Percentiles rank a stretch among this genome's conserved stretches.
Evolutionary conservation across 495 filamentous ascomycete species (phyloP).

Genomic region (Aspergillus saccharolyticus): DNA sequence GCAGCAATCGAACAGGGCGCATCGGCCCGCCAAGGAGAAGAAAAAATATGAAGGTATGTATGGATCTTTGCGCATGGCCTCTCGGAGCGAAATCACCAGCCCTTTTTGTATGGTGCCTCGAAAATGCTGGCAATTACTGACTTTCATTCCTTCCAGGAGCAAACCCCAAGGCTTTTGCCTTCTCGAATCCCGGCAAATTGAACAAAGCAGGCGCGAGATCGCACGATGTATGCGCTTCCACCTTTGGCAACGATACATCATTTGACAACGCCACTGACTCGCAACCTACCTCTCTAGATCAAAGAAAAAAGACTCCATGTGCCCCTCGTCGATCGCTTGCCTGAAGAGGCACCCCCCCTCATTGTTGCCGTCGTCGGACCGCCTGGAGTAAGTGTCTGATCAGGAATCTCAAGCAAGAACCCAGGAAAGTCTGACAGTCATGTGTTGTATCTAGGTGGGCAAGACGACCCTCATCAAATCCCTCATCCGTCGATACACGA

Average conservation of each 20-base stretch:
- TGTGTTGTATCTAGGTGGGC: conserved; percentile 40
- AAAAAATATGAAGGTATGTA: conserved; percentile 62
- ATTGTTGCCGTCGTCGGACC: conserved; percentile 91
- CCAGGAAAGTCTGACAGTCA: conserved; percentile 11
- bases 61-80: not conserved
- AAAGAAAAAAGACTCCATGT: conserved; percentile 96
- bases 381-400: conserved; percentile 64
- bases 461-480: conserved; percentile 85
- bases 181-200: conserved; percentile 77
- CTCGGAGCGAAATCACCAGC: not conserved
- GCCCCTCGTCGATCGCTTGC: conserved; percentile 87
- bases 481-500: conserved; percentile 87
- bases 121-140: too few relatives aligned
- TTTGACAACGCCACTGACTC: not conserved
- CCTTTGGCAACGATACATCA: not conserved
- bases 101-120: too few relatives aligned
- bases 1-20: conserved; percentile 76
- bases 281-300: conserved; percentile 47
- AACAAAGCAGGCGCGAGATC: conserved; percentile 81
- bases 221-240: conserved; percentile 66
- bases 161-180: conserved; percentile 92
- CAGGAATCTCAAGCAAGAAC: conserved; percentile 20
- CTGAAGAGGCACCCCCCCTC: conserved; percentile 91
- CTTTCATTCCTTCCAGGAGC: conserved; percentile 40
- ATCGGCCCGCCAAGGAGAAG: conserved; percentile 86